phyloP scores from a whole-genome alignment of 2,329 filamentous ascomycete species.

The Macrophomina phaseolina region DNA sequence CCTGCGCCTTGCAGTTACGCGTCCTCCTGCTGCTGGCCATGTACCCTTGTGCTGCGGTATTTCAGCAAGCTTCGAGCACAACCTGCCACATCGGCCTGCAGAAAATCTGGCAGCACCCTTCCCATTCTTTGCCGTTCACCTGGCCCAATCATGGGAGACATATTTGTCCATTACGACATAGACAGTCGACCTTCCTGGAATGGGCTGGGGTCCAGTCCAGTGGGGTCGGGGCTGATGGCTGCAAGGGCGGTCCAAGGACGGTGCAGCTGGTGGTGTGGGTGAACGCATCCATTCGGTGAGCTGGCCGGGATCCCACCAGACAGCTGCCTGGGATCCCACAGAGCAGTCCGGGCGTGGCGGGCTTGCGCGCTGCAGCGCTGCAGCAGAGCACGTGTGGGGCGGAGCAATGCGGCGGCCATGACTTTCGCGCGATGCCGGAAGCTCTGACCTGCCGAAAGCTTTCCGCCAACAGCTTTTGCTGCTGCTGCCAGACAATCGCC shows the following conservation, averaged over 20 bases:
- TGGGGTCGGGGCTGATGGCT: conserved; percentile 13
- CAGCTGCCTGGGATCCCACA: background rate
- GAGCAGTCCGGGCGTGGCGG: background rate
- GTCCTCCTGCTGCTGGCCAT: no score
- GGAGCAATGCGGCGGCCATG: background rate
- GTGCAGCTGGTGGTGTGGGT: conserved; percentile 8
- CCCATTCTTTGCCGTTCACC: background rate
- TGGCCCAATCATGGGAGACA: conserved; percentile 4
- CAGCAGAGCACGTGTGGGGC: background rate
- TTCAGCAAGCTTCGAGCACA: no score
- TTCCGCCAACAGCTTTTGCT: background rate
- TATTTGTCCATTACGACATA: conserved; percentile 10
- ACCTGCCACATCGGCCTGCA: background rate
- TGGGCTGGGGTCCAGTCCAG: background rate
- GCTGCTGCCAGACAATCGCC: background rate
- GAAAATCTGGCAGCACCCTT: background rate
- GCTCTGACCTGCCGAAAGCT: conserved; percentile 16
- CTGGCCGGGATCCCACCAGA: background rate
- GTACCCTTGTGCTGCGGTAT: no score
- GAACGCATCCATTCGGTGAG: background rate
- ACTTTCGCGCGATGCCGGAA: conserved; percentile 8
- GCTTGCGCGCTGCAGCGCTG: background rate
- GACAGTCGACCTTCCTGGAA: background rate
- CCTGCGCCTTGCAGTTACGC: background rate
- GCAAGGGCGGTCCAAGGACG: background rate